Conservation (phyloP, 1,284 basidiomycete genomes). For the Pseudozyma sp. region DNA sequence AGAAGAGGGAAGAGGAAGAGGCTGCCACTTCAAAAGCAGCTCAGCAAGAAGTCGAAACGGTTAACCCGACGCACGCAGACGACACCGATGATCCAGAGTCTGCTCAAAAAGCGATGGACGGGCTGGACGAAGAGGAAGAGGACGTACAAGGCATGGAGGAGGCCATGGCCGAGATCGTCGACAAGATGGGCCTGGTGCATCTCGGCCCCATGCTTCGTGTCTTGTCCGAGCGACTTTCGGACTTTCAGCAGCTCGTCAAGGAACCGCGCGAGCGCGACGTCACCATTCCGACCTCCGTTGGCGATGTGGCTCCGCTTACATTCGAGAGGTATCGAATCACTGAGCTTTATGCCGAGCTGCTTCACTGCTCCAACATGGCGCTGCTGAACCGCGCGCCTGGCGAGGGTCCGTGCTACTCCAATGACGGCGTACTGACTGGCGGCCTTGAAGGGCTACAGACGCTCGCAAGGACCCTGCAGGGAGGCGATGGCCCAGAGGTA, state of each 20-base stretch:
- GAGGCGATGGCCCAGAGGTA: slow-evolving; percentile 52
- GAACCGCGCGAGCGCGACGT: slow-evolving; percentile 81
- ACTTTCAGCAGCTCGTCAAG: slow-evolving; percentile 79
- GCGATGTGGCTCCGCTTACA: slow-evolving; percentile 80
- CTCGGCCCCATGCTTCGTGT: slow-evolving; percentile 85
- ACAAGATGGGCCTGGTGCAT: slow-evolving; percentile 93
- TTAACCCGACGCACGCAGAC: slow-evolving; percentile 13
- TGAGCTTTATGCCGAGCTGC: slow-evolving; percentile 94
- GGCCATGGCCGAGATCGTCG: slow-evolving; percentile 86
- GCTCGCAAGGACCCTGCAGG: slow-evolving; percentile 62
- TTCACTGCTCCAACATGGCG: slow-evolving; percentile 98
- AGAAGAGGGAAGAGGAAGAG: slow-evolving; percentile 66
- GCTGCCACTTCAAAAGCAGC: slow-evolving; percentile 30
- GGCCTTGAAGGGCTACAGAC: slow-evolving; percentile 68
- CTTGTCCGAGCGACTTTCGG: slow-evolving; percentile 78
- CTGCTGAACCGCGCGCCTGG: slow-evolving; percentile 80
- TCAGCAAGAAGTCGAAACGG: slow-evolving; percentile 11
- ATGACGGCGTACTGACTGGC: slow-evolving; percentile 60
- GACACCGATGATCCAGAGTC: slow-evolving; percentile 45
- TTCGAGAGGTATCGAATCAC: slow-evolving; percentile 97
- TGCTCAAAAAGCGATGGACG: slow-evolving; percentile 74
- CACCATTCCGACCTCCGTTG: slow-evolving; percentile 49
- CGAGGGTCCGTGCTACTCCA: slow-evolving; percentile 64
- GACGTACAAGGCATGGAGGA: slow-evolving; percentile 75
- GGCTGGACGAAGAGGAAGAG: slow-evolving; percentile 60